A percentile compares a stretch with the other conserved stretches of the same genome.
These are phyloP conservation scores for Coniella vitis DNA, from an alignment of 2,329 filamentous ascomycete genomes.

Conservation along the genomic window DNA sequence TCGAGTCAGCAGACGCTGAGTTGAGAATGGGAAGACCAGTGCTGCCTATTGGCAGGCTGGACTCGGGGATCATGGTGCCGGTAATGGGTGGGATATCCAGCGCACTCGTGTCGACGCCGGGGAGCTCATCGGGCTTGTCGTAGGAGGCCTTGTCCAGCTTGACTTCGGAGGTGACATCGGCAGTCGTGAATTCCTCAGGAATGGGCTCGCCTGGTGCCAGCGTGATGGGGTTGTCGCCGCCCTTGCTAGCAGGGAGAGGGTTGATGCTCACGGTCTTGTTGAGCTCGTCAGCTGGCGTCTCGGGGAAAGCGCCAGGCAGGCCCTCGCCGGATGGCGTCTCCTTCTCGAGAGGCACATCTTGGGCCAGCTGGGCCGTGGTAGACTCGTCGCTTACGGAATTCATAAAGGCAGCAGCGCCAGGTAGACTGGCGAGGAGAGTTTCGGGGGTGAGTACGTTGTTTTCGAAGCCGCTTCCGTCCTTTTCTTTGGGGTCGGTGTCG, in stretches of 20 bases:
- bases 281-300: slow-evolving; percentile 53
- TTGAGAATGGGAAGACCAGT: slow-evolving; percentile 40
- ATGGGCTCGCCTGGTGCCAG: slow-evolving; percentile 76
- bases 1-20: slow-evolving; percentile 48
- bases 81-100: slow-evolving; percentile 46
- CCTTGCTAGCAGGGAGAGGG: slow-evolving; percentile 55
- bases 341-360: slow-evolving; percentile 55
- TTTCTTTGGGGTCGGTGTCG: slow-evolving; percentile 71
- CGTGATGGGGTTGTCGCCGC: slow-evolving; percentile 70
- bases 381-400: slow-evolving; percentile 62
- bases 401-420: slow-evolving; percentile 45
- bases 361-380: slow-evolving; percentile 62
- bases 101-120: slow-evolving; percentile 36
- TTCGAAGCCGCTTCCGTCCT: slow-evolving; percentile 74
- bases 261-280: slow-evolving; percentile 51
- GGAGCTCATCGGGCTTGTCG: slow-evolving; percentile 65
- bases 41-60: slow-evolving; percentile 61
- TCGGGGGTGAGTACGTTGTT: slow-evolving; percentile 86
- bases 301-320: slow-evolving; percentile 63
- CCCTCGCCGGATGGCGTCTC: slow-evolving; percentile 22
- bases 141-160: slow-evolving; percentile 80
- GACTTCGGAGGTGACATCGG: slow-evolving; percentile 65
- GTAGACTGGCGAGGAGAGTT: slow-evolving; percentile 49
- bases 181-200: slow-evolving; percentile 60
- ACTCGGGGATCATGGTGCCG: slow-evolving; percentile 70